These are phyloP conservation scores for Melampsora abietis-canadensis DNA, from an alignment of 1,284 basidiomycete genomes.

Conservation along the genomic window DNA sequence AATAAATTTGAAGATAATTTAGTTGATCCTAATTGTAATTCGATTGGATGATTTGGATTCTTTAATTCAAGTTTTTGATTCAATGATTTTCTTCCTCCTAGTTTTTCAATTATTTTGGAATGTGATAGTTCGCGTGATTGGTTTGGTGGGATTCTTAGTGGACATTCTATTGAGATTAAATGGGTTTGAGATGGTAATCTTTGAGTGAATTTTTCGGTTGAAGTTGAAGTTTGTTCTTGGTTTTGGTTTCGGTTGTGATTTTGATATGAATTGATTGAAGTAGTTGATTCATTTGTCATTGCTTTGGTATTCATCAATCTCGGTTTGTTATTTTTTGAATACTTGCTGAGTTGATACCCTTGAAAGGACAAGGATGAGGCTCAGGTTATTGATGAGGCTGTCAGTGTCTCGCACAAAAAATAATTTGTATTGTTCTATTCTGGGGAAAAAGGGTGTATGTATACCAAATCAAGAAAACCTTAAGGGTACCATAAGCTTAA, in stretches of 20 bases:
- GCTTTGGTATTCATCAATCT: no score
- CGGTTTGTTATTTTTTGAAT: no score
- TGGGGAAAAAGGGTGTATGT: no score
- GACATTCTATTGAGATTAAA: conserved; percentile 4
- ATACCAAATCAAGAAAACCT: no score
- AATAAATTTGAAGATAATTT: conserved; percentile 57
- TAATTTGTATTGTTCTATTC: no score
- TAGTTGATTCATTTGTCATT: no score
- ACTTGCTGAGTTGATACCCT: no score
- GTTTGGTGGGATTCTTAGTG: neutral
- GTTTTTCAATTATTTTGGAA: conserved; percentile 11
- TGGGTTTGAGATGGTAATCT: neutral
- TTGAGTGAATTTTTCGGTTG: neutral
- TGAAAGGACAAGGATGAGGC: no score
- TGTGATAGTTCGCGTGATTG: neutral
- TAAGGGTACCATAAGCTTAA: no score
- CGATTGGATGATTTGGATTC: conserved; percentile 31
- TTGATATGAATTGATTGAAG: neutral
- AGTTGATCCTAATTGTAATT: conserved; percentile 9
- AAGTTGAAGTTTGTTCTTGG: neutral
- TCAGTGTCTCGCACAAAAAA: no score
- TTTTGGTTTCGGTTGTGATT: neutral
- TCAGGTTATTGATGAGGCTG: no score
- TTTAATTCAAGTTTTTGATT: neutral
- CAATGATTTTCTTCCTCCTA: conserved; percentile 7